Percentiles rank a stretch among this genome's conserved stretches.
These are phyloP conservation scores for Hibiscus trionum DNA, from an alignment of 345 rosid species.

Conservation along the genomic window DNA sequence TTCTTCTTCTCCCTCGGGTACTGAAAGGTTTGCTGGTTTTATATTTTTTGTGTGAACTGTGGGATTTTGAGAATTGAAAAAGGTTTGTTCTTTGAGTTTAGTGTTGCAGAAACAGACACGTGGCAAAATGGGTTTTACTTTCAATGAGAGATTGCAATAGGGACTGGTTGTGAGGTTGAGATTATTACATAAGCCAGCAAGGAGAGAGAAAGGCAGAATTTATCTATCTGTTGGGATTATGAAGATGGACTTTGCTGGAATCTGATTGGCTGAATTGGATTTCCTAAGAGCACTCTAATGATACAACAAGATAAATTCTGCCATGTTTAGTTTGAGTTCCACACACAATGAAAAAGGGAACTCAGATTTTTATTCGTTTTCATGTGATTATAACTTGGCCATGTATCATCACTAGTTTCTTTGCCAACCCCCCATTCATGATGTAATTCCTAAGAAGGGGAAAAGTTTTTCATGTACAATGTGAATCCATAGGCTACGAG, in stretches of 20 bases:
- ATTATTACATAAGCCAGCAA: background rate
- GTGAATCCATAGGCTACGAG: too few species aligned
- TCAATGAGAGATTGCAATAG: conserved; percentile 10
- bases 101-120: conserved; percentile 59
- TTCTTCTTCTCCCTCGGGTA: background rate
- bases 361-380: too few species aligned
- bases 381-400: too few species aligned
- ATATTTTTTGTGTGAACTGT: conserved; percentile 13
- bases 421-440: too few species aligned
- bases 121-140: conserved; percentile 37
- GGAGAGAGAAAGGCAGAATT: background rate
- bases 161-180: conserved; percentile 35
- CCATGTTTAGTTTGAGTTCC: too few species aligned
- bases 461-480: too few species aligned
- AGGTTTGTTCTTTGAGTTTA: conserved; percentile 32
- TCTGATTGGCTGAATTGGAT: conserved; percentile 58
- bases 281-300: conserved; percentile 15
- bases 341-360: too few species aligned
- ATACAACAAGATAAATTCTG: too few species aligned
- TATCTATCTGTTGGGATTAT: conserved; percentile 28
- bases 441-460: too few species aligned
- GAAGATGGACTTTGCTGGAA: conserved; percentile 33
- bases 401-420: too few species aligned
- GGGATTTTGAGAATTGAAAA: conserved; percentile 11
- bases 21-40: conserved; percentile 7